These are phyloP conservation scores for Trichoderma citrinoviride DNA, from an alignment of 2,329 filamentous ascomycete genomes.

Conservation along the genomic window DNA sequence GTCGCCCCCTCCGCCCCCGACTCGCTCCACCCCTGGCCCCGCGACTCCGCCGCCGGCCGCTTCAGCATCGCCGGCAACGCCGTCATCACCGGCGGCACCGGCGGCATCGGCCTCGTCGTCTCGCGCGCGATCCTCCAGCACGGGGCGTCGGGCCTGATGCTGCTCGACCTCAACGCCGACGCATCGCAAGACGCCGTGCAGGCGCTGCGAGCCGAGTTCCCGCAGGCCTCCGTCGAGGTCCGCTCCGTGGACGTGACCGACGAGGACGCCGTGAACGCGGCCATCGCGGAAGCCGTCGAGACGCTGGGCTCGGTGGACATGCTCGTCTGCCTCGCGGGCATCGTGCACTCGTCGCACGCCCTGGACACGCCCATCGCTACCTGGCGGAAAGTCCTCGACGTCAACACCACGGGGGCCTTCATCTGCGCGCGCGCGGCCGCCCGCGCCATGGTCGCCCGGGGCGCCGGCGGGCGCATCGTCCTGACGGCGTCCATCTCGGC, in stretches of 20 bases:
- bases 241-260: constrained; percentile 26
- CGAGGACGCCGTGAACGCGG: constrained; percentile 22
- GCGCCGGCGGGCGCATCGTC: constrained; percentile 59
- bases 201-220: constrained; percentile 26
- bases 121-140: constrained; percentile 67
- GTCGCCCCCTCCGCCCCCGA: background rate
- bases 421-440: constrained; percentile 64
- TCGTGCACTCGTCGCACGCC: constrained; percentile 61
- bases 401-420: constrained; percentile 71
- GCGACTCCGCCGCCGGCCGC: constrained; percentile 26
- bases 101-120: constrained; percentile 43
- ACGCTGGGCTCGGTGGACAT: constrained; percentile 27
- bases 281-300: constrained; percentile 17
- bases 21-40: constrained; percentile 15
- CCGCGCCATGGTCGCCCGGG: constrained; percentile 51
- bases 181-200: constrained; percentile 32
- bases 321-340: constrained; percentile 50
- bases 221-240: constrained; percentile 20
- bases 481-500: constrained; percentile 67
- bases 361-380: constrained; percentile 45
- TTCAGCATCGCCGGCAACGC: constrained; percentile 36
- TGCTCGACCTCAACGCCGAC: constrained; percentile 57
- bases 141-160: constrained; percentile 55
- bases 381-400: constrained; percentile 63
- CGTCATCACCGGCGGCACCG: constrained; percentile 50